Evolutionary conservation across 1,284 basidiomycete genomes (phyloP).

Genomic region (Ustilago hordei): DNA sequence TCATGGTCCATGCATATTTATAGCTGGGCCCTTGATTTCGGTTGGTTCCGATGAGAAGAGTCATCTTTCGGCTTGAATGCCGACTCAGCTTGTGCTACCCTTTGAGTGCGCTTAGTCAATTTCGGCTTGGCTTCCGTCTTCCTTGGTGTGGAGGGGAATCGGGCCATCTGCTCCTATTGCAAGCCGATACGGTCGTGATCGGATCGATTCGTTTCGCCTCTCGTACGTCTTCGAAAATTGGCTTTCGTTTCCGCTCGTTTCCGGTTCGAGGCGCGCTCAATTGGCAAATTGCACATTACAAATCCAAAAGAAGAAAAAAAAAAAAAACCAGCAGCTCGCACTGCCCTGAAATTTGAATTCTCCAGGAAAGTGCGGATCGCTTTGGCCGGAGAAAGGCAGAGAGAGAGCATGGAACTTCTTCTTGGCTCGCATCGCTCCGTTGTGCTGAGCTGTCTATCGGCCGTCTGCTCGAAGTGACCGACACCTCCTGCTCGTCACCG

Average conservation of each 20-base stretch:
- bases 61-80: slow-evolving; percentile 6
- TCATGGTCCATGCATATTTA: slow-evolving; percentile 6
- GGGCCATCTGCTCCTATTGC: neutral
- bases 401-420: slow-evolving; percentile 11
- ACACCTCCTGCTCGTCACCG: slow-evolving; percentile 19
- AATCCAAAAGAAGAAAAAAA: slow-evolving; percentile 15
- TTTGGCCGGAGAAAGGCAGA: slow-evolving; percentile 10
- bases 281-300: slow-evolving; percentile 18
- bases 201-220: slow-evolving; percentile 6
- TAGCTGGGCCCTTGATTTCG: slow-evolving; percentile 3
- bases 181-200: slow-evolving; percentile 24
- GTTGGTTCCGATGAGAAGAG: slow-evolving; percentile 1
- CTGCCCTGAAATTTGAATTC: slow-evolving; percentile 10
- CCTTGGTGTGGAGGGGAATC: slow-evolving; percentile 8
- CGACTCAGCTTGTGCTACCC: neutral
- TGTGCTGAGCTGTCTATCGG: slow-evolving; percentile 8
- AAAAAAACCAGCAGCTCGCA: slow-evolving; percentile 9
- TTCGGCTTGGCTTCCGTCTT: neutral
- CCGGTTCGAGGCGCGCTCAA: slow-evolving; percentile 13
- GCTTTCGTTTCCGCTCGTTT: slow-evolving; percentile 19
- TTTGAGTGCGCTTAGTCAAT: slow-evolving; percentile 2
- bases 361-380: slow-evolving; percentile 17
- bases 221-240: slow-evolving; percentile 16
- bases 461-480: slow-evolving; percentile 2
- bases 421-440: slow-evolving; percentile 1